Base-by-base conservation (phyloP, 1,284 basidiomycete genomes). In the Trichosporon asahii region DNA sequence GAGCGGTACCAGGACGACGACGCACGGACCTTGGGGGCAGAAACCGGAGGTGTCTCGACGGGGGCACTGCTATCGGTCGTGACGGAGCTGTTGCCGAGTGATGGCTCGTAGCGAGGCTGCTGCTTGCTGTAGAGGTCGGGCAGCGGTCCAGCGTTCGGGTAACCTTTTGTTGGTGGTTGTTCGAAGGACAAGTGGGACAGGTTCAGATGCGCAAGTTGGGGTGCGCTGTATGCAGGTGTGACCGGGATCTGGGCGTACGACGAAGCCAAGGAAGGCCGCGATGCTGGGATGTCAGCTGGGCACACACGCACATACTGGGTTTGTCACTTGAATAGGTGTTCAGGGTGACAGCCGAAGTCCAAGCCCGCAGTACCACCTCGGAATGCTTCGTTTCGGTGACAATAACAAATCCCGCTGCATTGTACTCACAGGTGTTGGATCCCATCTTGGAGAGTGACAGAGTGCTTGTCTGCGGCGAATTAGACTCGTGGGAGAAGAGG, bases 371-470 rank as follows among this genome's bases (percentile, higher is more conserved):
- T 29, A 53, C 18, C 29, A 61, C 29, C 15, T 33, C 18, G 57
- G 27, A 61, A 33, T 61, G 27, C 5, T 15, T n/a, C 15, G 15
- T n/a, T 33, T 23, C 53, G 49, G 11, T 12, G 14, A 15, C 9
- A 35, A 33, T 14, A 64, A 64, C 37, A 21, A 23, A 18, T 18
- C 5, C 33, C n/a, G 12, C 7, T 29, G 44, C 25, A 18, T 14
- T 40, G 37, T 21, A 73, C 72, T 68, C 63, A 73, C 72, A 73
- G 11, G 61, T 53, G 46, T 73, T 73, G 2, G 72, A 73, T 7
- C 23, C 55, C 12, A 71, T 66, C 66, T 73, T 68, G 18, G 65
- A 29, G 40, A 73, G 57, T 23, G 63, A 65, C 2, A 73, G 33
- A 6, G 55, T 69, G 18, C 61, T 63, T 9, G 57, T 14, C 23